Conservation (phyloP, 164 flowering plant genomes). For the Saururus chinensis region DNA sequence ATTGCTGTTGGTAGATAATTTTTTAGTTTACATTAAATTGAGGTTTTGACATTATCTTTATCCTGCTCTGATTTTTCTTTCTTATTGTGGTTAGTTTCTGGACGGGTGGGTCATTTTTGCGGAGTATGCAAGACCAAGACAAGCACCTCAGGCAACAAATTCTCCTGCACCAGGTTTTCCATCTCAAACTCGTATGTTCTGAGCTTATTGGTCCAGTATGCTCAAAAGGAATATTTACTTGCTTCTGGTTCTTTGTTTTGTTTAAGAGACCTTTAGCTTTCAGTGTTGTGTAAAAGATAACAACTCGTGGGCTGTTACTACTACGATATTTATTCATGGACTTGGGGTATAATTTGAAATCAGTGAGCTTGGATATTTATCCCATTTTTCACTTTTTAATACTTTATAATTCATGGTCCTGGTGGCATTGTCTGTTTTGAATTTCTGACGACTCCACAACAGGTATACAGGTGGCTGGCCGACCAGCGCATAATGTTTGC, state of each 20-base stretch:
- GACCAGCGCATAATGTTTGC: too few species aligned
- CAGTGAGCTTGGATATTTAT: too few species aligned
- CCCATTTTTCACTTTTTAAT: too few species aligned
- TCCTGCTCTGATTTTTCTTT: neutral
- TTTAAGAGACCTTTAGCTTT: too few species aligned
- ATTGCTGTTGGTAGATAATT: neutral
- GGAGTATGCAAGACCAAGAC: slow-evolving; percentile 37
- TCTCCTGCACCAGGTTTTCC: slow-evolving; percentile 24
- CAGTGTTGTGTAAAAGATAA: too few species aligned
- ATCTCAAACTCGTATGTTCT: neutral
- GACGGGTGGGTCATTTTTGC: slow-evolving; percentile 58
- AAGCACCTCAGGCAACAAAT: slow-evolving; percentile 17
- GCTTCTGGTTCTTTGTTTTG: neutral
- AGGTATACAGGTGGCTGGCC: too few species aligned
- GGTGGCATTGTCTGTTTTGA: too few species aligned
- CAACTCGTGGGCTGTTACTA: too few species aligned
- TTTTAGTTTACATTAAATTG: neutral
- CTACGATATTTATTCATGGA: too few species aligned
- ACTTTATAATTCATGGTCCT: too few species aligned
- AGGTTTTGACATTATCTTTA: neutral
- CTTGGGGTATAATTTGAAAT: too few species aligned
- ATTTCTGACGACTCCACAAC: too few species aligned
- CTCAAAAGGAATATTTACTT: neutral
- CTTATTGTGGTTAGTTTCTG: slow-evolving; percentile 23
- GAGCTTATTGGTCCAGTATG: neutral